Conservation (phyloP, 2,329 filamentous ascomycete genomes). For the Drechslerella dactyloides region DNA sequence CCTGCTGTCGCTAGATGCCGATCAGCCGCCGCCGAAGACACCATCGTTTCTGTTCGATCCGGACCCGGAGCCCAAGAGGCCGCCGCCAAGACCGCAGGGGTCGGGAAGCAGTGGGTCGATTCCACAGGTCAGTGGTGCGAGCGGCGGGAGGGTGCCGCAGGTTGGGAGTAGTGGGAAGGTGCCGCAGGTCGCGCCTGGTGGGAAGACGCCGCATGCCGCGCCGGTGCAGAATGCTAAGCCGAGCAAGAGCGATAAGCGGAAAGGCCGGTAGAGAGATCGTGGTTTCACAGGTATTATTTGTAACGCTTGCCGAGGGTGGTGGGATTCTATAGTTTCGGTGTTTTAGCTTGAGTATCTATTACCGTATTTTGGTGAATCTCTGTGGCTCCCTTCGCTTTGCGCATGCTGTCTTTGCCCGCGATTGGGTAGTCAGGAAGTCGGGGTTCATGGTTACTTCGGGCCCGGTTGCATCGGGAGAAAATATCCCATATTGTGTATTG, state of each 20-base stretch:
- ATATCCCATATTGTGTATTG: no score
- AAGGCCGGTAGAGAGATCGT: slow-evolving; percentile 62
- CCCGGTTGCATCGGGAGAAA: no score
- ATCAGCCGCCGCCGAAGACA: slow-evolving; percentile 65
- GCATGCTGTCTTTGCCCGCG: background rate
- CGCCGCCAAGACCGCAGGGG: slow-evolving; percentile 55
- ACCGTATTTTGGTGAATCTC: background rate
- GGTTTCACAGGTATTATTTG: no score
- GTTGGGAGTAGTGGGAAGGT: slow-evolving; percentile 53
- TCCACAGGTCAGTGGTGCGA: slow-evolving; percentile 48
- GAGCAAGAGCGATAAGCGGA: slow-evolving; percentile 43
- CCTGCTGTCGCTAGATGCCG: slow-evolving; percentile 78
- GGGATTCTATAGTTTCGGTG: slow-evolving; percentile 55
- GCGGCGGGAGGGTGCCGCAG: slow-evolving; percentile 53
- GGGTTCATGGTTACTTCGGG: no score
- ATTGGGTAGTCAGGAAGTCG: no score
- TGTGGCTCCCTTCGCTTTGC: background rate
- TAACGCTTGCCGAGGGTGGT: no score
- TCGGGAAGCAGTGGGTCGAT: slow-evolving; percentile 40
- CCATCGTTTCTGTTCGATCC: slow-evolving; percentile 86
- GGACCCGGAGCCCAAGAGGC: slow-evolving; percentile 63
- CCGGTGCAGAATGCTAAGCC: slow-evolving; percentile 4
- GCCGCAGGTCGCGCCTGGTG: slow-evolving; percentile 1
- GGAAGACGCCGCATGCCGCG: slow-evolving; percentile 3
- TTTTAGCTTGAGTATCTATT: background rate